phyloP scores from a whole-genome alignment of 2,329 filamentous ascomycete genomes.

The Stemphylium vesicarium region DNA sequence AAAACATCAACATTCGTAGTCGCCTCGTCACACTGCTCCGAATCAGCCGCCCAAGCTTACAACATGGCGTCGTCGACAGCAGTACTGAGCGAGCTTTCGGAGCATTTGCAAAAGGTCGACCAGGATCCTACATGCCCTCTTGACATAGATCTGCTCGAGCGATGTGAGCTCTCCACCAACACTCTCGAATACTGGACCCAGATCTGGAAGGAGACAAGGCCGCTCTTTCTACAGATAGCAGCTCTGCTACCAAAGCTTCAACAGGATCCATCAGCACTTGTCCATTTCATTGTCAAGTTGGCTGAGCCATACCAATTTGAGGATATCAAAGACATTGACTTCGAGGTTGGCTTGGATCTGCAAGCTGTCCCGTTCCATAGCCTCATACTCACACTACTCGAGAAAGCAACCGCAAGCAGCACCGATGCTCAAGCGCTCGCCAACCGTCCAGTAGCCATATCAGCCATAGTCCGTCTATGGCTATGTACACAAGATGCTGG shows the following conservation, averaged over 20 bases:
- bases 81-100: slow-evolving; percentile 42
- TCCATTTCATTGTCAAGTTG: slow-evolving; percentile 59
- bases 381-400: slow-evolving; percentile 62
- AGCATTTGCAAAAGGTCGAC: slow-evolving; percentile 55
- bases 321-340: slow-evolving; percentile 57
- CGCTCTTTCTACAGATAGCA: slow-evolving; percentile 56
- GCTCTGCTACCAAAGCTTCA: slow-evolving; percentile 60
- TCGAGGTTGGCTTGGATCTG: slow-evolving; percentile 61
- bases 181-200: slow-evolving; percentile 39
- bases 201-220: slow-evolving; percentile 37
- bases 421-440: slow-evolving; percentile 66
- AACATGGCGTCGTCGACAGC: slow-evolving; percentile 29
- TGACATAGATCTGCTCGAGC: slow-evolving; percentile 58
- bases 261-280: slow-evolving; percentile 64
- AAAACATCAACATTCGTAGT: background rate
- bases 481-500: slow-evolving; percentile 62
- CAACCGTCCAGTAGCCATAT: slow-evolving; percentile 61
- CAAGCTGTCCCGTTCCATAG: slow-evolving; percentile 59
- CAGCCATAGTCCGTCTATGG: slow-evolving; percentile 64
- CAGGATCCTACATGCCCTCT: slow-evolving; percentile 54
- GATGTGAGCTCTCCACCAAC: slow-evolving; percentile 53
- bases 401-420: slow-evolving; percentile 59
- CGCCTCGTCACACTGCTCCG: background rate
- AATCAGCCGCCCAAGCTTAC: background rate
- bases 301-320: slow-evolving; percentile 52